These are phyloP conservation scores for Cercospora zeae-maydis DNA, from an alignment of 2,329 filamentous ascomycete species.

Conservation along the genomic window DNA sequence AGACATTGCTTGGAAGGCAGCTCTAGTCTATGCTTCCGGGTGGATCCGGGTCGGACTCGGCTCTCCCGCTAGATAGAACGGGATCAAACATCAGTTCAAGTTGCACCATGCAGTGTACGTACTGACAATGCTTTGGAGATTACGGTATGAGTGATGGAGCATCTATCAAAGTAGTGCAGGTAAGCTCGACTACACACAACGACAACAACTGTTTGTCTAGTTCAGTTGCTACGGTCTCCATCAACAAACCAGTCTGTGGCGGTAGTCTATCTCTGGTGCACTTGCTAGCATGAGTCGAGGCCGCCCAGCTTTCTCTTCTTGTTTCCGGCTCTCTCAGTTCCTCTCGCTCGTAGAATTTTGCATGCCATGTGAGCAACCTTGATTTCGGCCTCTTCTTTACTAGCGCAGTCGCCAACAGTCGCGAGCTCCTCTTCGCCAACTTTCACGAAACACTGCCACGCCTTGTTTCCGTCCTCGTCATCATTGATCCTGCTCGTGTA, in stretches of 20 bases:
- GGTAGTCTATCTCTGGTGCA: background rate
- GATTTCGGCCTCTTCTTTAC: slow-evolving; percentile 39
- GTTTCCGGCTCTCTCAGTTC: background rate
- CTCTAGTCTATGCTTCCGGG: background rate
- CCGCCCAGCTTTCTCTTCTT: background rate
- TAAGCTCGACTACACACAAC: background rate
- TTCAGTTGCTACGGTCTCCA: background rate
- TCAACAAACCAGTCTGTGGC: background rate
- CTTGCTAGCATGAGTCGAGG: background rate
- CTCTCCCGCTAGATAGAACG: background rate
- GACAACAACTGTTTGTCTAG: background rate
- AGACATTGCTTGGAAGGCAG: background rate
- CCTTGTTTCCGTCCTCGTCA: slow-evolving; percentile 12
- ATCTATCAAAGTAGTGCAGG: background rate
- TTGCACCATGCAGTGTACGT: background rate
- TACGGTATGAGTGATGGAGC: background rate
- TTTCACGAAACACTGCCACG: slow-evolving; percentile 36
- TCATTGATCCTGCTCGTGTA: slow-evolving; percentile 44
- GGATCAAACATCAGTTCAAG: background rate
- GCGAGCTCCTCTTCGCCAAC: slow-evolving; percentile 38
- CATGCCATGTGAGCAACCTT: slow-evolving; percentile 28
- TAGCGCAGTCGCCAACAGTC: slow-evolving; percentile 34
- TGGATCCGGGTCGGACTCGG: background rate
- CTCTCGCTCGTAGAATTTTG: background rate
- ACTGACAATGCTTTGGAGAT: background rate